phyloP scores from a whole-genome alignment of 495 filamentous ascomycete species.

The Aspergillus mulundensis region DNA sequence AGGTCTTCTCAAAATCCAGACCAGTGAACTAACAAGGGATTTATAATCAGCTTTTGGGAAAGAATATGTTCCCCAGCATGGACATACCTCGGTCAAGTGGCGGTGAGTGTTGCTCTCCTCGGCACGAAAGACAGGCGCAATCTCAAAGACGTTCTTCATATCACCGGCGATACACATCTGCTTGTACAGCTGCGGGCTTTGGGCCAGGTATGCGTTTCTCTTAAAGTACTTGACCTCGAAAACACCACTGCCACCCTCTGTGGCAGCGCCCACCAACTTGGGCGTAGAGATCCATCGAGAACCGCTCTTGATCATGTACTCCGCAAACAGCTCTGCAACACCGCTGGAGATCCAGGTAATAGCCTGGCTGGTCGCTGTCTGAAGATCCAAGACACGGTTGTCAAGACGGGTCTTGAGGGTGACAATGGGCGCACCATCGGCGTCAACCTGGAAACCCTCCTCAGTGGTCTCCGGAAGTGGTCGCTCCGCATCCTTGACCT shows the following conservation, averaged over 20 bases:
- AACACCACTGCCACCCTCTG: slow-evolving; percentile 89
- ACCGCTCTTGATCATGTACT: slow-evolving; percentile 68
- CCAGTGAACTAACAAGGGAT: slow-evolving; percentile 63
- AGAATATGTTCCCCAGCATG: slow-evolving; percentile 15
- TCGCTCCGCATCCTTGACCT: slow-evolving; percentile 60
- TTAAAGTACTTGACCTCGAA: slow-evolving; percentile 93
- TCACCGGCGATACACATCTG: slow-evolving; percentile 95
- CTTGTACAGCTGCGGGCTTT: slow-evolving; percentile 95
- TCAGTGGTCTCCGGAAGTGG: slow-evolving; percentile 47
- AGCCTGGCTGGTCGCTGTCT: slow-evolving; percentile 81
- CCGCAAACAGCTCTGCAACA: slow-evolving; percentile 74
- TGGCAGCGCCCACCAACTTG: slow-evolving; percentile 83
- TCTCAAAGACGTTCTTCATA: slow-evolving; percentile 82
- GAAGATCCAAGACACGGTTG: slow-evolving; percentile 87
- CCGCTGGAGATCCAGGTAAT: slow-evolving; percentile 80
- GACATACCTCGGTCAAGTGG: slow-evolving; percentile 79
- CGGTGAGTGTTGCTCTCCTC: slow-evolving; percentile 96
- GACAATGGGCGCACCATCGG: slow-evolving; percentile 57
- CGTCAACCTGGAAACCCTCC: slow-evolving; percentile 42
- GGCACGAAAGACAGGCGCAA: slow-evolving; percentile 89
- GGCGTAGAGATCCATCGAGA: slow-evolving; percentile 90
- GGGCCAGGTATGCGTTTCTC: slow-evolving; percentile 77
- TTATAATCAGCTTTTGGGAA: slow-evolving; percentile 7
- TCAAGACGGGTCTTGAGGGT: slow-evolving; percentile 73
- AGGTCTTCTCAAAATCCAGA: slow-evolving; percentile 97